phyloP scores from a whole-genome alignment of 169 alveolate species.

The Babesia caballi region DNA sequence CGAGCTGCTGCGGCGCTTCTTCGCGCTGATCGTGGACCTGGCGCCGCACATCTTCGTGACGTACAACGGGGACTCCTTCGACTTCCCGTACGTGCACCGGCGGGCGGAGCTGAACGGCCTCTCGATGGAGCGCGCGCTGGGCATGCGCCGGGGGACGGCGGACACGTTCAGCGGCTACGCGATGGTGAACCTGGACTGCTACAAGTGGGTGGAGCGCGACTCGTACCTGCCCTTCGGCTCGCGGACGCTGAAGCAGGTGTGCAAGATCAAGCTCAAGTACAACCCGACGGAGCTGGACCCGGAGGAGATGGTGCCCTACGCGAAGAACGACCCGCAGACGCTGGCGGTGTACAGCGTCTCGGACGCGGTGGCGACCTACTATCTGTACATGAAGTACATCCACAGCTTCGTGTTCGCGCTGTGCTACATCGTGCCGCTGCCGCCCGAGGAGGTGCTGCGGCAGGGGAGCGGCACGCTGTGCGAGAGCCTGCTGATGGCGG shows the following conservation, averaged over 20 bases:
- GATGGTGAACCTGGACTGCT: conserved; percentile 95
- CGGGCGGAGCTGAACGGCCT: conserved; percentile 90
- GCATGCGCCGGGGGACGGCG: conserved; percentile 75
- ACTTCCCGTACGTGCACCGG: conserved; percentile 93
- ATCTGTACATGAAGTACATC: conserved; percentile 94
- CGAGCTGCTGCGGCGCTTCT: conserved; percentile 69
- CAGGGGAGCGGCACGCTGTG: conserved; percentile 99
- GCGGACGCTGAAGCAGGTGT: conserved; percentile 90
- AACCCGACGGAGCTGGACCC: conserved; percentile 99
- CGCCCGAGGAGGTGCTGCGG: conserved; percentile 95
- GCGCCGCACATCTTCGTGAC: conserved; percentile 91
- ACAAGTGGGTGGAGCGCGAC: conserved; percentile 99
- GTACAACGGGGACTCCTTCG: conserved; percentile 99
- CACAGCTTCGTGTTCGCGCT: conserved; percentile 97
- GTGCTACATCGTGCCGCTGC: conserved; percentile 94
- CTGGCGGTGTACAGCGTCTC: conserved; percentile 98
- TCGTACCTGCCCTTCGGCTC: conserved; percentile 97
- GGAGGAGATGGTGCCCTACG: conserved; percentile 96
- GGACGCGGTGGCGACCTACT: conserved; percentile 99
- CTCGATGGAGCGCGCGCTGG: conserved; percentile 84
- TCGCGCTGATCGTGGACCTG: conserved; percentile 64
- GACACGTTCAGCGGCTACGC: conserved; percentile 81
- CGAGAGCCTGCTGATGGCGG: conserved; percentile 96
- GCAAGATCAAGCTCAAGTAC: conserved; percentile 96
- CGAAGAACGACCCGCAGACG: conserved; percentile 91